Evolutionary conservation across 148 eudicot genomes (phyloP), one percentile per base, ranked within the genome.

Genomic region (Fagopyrum tataricum): DNA sequence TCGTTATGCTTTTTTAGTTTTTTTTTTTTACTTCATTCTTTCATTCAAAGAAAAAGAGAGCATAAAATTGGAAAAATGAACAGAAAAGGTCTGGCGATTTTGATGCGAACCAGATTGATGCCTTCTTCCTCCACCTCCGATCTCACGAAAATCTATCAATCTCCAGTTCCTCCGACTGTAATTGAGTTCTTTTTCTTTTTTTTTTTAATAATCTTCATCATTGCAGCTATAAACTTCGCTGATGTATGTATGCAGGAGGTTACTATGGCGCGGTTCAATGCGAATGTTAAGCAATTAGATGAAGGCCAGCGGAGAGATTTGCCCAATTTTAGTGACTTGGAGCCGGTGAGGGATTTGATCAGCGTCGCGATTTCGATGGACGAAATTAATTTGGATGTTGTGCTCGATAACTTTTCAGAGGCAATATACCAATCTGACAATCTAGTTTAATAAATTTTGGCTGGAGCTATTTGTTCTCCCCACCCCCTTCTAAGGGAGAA

Each of bases 51-150:
- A 46, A 13, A 46, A 46, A 11, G 13, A 71, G n/a, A 58, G 8
- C 64, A 20, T 2, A 58, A 58, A 23, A 23, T 37, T 31, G 37
- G 37, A 56, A 72, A 42, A 17, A 91, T 91, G 97, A 93, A 93
- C 87, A 89, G 77, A 79, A 93, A 87, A 80, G 98, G 85, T 47
- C 83, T 93, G 12, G 84, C 95, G 7, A 84, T 93, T 80, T 79
- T 93, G 82, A 76, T 93, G 95, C 86, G 98, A 73, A 85, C 97
- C 26, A 89, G 81, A 73, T 91, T 93, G 87, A 81, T 83, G 58
- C 89, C 95, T 48, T 80, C 81, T n/a, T 49, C 79, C 67, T 26
- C 70, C 11, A 58, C 79, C 67, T 26, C 70, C 11, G 67, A 77
- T 80, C 71, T 80, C 72, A 43, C 55, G 14, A 73, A 71, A 59